These are phyloP conservation scores for Leucocoprinus leucothites DNA, from an alignment of 768 basidiomycete genomes.

Conservation along the genomic window DNA sequence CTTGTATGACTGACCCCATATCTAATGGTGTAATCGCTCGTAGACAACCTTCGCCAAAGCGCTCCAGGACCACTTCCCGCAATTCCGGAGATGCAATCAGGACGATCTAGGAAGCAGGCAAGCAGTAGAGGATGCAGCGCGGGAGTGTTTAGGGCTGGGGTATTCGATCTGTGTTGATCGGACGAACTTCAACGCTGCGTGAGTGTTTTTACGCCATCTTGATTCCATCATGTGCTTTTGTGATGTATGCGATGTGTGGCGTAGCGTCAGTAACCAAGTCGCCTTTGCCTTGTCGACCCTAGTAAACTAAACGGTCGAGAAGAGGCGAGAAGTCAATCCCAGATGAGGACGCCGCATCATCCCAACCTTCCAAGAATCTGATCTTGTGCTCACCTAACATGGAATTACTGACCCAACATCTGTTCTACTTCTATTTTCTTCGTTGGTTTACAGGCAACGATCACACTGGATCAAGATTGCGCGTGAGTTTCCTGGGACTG, in stretches of 20 bases:
- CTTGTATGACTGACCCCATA: too few relatives aligned
- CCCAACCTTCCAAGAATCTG: too few relatives aligned
- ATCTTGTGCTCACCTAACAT: background rate
- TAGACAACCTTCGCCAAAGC: constrained; percentile 69
- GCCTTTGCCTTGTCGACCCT: too few relatives aligned
- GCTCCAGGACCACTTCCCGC: constrained; percentile 57
- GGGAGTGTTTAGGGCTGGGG: constrained; percentile 50
- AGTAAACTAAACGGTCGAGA: too few relatives aligned
- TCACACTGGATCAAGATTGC: constrained; percentile 76
- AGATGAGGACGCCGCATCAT: too few relatives aligned
- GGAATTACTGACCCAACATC: background rate
- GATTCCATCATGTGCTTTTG: background rate
- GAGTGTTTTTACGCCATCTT: constrained; percentile 23
- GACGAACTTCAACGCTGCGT: constrained; percentile 71
- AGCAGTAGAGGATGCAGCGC: constrained; percentile 59
- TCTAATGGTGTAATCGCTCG: constrained; percentile 9
- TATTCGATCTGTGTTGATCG: constrained; percentile 77
- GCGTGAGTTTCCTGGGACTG: constrained; percentile 56
- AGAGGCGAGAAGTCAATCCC: too few relatives aligned
- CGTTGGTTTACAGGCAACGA: constrained; percentile 47
- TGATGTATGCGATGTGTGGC: too few relatives aligned
- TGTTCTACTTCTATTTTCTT: background rate
- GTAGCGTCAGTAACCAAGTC: too few relatives aligned
- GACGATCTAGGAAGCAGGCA: constrained; percentile 73
- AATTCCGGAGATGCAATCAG: constrained; percentile 72